phyloP scores from a whole-genome alignment of 106 monocot species.

The Narthecium ossifragum region DNA sequence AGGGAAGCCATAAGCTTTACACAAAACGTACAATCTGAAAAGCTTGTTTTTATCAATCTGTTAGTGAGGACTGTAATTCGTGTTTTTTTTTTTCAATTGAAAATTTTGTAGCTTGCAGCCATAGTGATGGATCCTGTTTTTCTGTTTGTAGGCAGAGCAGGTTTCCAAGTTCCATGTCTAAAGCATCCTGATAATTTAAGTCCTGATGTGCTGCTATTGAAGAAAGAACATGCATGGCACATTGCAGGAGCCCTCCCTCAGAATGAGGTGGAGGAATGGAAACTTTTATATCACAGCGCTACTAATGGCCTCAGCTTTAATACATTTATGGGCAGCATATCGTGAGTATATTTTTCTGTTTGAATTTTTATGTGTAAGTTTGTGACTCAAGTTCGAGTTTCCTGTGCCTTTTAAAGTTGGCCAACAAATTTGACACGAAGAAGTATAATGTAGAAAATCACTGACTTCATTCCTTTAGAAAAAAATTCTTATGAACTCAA shows the following conservation, averaged over 20 bases:
- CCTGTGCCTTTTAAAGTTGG: background rate
- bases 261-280: conserved; percentile 71
- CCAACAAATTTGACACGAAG: background rate
- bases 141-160: conserved; percentile 50
- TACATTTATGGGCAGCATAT: conserved; percentile 77
- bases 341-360: conserved; percentile 41
- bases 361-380: background rate
- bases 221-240: conserved; percentile 92
- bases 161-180: conserved; percentile 63
- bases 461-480: background rate
- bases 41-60: background rate
- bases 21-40: too few relatives aligned
- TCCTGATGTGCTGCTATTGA: conserved; percentile 44
- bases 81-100: background rate
- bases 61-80: background rate
- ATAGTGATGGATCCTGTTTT: too few relatives aligned
- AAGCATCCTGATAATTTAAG: conserved; percentile 43
- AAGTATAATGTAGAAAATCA: too few relatives aligned
- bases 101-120: background rate
- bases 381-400: background rate
- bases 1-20: too few relatives aligned
- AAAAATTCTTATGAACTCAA: too few relatives aligned
- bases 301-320: conserved; percentile 88
- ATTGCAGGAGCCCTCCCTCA: conserved; percentile 78
- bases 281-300: conserved; percentile 82